Evolutionary conservation across 192 early-diverging fungal species (phyloP).

Genomic region (Coemansia sp.): DNA sequence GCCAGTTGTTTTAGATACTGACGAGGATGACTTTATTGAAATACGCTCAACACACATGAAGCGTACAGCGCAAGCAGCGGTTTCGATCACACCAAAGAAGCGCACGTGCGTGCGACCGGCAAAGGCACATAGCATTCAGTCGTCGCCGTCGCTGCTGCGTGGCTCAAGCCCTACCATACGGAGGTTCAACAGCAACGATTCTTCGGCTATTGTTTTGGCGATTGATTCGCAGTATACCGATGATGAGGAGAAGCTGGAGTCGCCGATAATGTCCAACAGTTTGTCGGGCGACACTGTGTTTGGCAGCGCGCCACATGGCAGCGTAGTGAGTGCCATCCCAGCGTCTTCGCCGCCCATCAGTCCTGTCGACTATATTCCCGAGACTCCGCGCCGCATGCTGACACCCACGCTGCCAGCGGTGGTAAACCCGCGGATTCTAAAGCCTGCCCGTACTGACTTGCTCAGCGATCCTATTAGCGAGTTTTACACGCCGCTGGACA

Average conservation of each 20-base stretch:
- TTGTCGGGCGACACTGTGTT: conserved; percentile 10
- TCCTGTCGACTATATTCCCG: conserved; percentile 8
- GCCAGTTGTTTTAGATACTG: conserved; percentile 1
- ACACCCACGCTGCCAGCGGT: not conserved
- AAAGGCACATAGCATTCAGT: not conserved
- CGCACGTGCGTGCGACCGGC: not conserved
- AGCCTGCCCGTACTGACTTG: conserved; percentile 11
- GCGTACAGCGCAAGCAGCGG: not conserved
- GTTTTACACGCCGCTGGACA: conserved; percentile 19
- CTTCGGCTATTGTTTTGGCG: conserved; percentile 12
- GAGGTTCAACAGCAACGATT: conserved; percentile 22
- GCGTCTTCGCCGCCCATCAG: conserved; percentile 5
- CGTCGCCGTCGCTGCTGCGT: conserved; percentile 37
- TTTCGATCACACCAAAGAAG: not conserved
- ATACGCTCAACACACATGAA: not conserved
- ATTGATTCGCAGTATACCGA: conserved; percentile 13
- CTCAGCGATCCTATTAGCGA: conserved; percentile 46
- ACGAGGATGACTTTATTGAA: conserved; percentile 27
- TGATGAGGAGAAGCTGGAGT: not conserved
- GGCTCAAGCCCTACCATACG: conserved; percentile 42
- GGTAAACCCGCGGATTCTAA: not conserved
- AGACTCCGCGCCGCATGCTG: conserved; percentile 13
- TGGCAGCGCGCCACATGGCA: not conserved
- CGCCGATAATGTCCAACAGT: not conserved
- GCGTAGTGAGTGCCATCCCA: not conserved